Evolutionary conservation across 257 asterid genomes (phyloP).

Genomic region (Eustoma russellianum): DNA sequence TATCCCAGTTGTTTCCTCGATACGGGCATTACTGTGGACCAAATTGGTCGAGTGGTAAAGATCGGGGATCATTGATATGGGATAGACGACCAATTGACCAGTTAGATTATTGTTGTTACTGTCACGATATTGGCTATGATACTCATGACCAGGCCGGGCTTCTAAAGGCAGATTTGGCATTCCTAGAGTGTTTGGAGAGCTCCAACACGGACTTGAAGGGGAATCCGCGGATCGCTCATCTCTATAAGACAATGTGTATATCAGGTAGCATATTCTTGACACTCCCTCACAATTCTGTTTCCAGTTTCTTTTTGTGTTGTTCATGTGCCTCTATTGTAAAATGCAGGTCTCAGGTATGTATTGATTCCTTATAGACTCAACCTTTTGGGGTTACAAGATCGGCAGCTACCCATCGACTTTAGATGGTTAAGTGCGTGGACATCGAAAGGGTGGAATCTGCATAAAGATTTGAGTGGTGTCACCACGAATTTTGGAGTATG

Average conservation of each 20-base stretch:
- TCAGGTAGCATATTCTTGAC: conserved; percentile 44
- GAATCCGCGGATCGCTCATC: conserved; percentile 53
- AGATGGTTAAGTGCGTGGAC: conserved; percentile 30
- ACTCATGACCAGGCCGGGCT: conserved; percentile 79
- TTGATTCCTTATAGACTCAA: conserved; percentile 75
- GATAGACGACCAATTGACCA: conserved; percentile 91
- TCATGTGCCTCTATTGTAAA: neutral
- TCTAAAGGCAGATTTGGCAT: conserved; percentile 83
- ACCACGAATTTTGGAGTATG: conserved; percentile 16
- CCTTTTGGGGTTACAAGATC: conserved; percentile 54
- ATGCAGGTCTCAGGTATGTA: conserved; percentile 69
- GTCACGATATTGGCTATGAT: conserved; percentile 93
- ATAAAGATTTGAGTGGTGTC: conserved; percentile 16
- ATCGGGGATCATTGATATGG: conserved; percentile 77
- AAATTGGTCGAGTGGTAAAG: conserved; percentile 94
- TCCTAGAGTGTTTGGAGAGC: conserved; percentile 89
- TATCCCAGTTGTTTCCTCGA: conserved; percentile 79
- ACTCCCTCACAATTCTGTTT: neutral
- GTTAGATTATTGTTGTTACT: conserved; percentile 95
- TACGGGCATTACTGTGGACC: conserved; percentile 96
- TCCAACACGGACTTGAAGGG: conserved; percentile 60
- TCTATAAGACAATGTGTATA: conserved; percentile 74
- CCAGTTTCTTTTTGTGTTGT: neutral
- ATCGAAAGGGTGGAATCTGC: conserved; percentile 1
- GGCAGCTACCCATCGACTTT: conserved; percentile 30